Evolutionary conservation across 805 yeast species (phyloP), one percentile per base, ranked within the genome.

Genomic region (Metschnikowia henanensis): DNA sequence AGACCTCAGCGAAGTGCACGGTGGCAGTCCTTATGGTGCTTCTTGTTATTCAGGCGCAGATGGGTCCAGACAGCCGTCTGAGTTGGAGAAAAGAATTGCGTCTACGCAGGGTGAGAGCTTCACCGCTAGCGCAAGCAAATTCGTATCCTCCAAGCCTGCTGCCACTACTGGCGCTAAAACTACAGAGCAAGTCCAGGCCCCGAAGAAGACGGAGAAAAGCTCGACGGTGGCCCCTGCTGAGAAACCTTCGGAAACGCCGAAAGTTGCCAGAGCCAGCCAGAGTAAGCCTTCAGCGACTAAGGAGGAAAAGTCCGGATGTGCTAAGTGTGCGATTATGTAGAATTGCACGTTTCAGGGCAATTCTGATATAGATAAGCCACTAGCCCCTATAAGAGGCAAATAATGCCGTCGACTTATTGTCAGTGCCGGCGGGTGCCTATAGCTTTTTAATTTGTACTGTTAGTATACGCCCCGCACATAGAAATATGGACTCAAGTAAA

Each of bases 11-110:
- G 91, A 83, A 68, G 73, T 77, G 44, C 91, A 84, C 60, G 95
- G 95, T 57, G 84, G 85, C 56, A 79, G 91, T 43, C 79, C 95
- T 41, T 88, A 89, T 85, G 95, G 95, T 66, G 89, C 95, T 34
- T 94, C 92, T 60, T 71, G 87, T 45, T 73, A 76, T 53, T 88
- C 95, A 28, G 92, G 84, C 52, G 69, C 80, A 19, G 89, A 84
- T 59, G 95, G 95, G 55, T 77, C 88, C 32, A 82, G 92, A 73
- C 65, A 62, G 52, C 85, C 90, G 35, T 60, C 80, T 43, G 77
- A 69, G 39, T 66, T 80, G 51, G 95, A 87, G 71, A 70, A 79
- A 65, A 72, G 75, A 53, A 59, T 83, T 49, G 91, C 86, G 42
- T 64, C 62, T 41, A 71, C 69, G 51, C 95, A 87, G 72, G 95